These are phyloP conservation scores for Backusella psychrophila DNA, from an alignment of 192 early-diverging fungal species.

Conservation along the genomic window DNA sequence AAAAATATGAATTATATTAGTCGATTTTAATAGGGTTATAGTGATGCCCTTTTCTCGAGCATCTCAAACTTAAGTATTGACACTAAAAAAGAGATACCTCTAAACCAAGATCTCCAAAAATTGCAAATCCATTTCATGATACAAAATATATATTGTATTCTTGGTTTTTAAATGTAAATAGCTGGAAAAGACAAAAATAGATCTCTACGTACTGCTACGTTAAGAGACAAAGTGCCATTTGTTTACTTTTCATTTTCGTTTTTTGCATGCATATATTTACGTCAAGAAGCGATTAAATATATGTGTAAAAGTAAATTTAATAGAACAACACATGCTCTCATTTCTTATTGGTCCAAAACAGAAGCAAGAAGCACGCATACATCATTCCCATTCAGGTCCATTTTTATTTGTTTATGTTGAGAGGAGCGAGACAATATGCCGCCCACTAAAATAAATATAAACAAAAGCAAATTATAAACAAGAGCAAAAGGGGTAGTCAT, in stretches of 20 bases:
- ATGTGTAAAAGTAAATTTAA: neutral
- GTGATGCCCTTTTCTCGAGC: neutral
- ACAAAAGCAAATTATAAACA: neutral
- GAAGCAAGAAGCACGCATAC: neutral
- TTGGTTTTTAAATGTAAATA: no score
- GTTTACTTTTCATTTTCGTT: neutral
- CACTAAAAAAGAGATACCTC: neutral
- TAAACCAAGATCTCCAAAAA: no score
- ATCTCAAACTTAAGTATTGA: neutral
- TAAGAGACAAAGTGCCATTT: neutral
- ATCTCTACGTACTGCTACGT: neutral
- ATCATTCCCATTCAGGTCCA: neutral
- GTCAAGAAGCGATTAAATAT: neutral
- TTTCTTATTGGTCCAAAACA: neutral
- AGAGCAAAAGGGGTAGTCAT: neutral
- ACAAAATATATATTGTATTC: no score
- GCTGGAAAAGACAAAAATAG: neutral
- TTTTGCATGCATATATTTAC: neutral
- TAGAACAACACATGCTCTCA: neutral
- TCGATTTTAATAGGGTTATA: neutral
- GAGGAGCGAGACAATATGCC: neutral
- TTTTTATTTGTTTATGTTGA: neutral
- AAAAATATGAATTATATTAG: neutral
- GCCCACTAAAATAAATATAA: neutral
- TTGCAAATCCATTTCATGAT: no score